A percentile compares a stretch with the other conserved stretches of the same genome.
phyloP scores from a whole-genome alignment of 2,329 filamentous ascomycete genomes.

The Elsinoe necatrix region DNA sequence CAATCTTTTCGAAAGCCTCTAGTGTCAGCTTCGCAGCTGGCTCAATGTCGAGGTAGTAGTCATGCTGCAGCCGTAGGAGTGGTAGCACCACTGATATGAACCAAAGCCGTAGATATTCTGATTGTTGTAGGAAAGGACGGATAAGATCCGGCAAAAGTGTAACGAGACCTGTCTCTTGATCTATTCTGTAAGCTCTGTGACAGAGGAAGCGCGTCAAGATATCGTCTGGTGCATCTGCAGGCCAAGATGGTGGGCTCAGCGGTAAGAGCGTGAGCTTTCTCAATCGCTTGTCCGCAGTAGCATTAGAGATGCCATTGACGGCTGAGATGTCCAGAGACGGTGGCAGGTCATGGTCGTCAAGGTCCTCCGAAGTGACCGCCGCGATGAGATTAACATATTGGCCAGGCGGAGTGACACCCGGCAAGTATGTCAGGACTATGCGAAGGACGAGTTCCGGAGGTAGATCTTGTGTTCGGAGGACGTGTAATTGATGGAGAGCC shows the following conservation, averaged over 20 bases:
- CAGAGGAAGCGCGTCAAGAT: conserved; percentile 56
- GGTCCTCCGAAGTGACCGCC: conserved; percentile 45
- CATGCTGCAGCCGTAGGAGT: conserved; percentile 57
- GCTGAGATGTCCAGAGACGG: conserved; percentile 45
- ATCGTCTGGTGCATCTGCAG: conserved; percentile 45
- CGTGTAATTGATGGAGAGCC: conserved; percentile 43
- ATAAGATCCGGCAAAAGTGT: conserved; percentile 59
- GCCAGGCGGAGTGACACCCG: conserved; percentile 58
- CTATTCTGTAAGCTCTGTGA: conserved; percentile 59
- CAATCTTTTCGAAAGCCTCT: conserved; percentile 54
- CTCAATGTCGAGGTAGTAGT: conserved; percentile 54
- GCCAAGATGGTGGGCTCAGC: conserved; percentile 45
- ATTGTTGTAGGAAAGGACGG: conserved; percentile 57
- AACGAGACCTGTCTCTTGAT: conserved; percentile 63
- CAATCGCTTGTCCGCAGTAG: conserved; percentile 55
- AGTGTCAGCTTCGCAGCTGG: conserved; percentile 52
- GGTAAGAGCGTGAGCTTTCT: conserved; percentile 55
- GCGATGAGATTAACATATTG: conserved; percentile 55
- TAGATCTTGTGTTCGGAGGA: conserved; percentile 37
- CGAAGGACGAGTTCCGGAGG: conserved; percentile 58
- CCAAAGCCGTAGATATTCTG: conserved; percentile 57
- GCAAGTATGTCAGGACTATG: conserved; percentile 67
- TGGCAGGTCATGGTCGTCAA: conserved; percentile 37
- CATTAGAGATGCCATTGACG: conserved; percentile 52
- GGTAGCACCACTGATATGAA: conserved; percentile 61